A percentile compares a stretch with the other conserved stretches of the same genome.
Conservation (phyloP, 2,329 filamentous ascomycete species). For the Ophiosphaerella korrae region DNA sequence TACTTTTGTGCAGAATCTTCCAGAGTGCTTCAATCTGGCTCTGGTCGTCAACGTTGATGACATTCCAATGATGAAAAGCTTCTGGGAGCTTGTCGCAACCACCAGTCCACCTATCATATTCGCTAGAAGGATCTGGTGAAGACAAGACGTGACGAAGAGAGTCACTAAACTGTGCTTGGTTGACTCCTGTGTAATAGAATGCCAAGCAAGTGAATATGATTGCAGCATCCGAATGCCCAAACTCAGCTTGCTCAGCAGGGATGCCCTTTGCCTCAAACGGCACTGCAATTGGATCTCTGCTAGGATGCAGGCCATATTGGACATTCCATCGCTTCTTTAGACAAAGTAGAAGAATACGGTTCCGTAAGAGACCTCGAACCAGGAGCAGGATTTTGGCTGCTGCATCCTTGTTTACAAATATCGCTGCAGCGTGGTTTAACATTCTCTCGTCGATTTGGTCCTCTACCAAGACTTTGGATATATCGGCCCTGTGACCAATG, state of each 20-base stretch:
- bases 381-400: conserved; percentile 50
- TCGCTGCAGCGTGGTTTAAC: conserved; percentile 6
- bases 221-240: conserved; percentile 68
- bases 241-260: conserved; percentile 67
- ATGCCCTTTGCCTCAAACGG: conserved; percentile 70
- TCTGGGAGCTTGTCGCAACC: conserved; percentile 49
- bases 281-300: conserved; percentile 59
- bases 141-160: conserved; percentile 53
- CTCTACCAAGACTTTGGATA: not conserved
- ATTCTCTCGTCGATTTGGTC: not conserved
- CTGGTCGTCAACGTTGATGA: conserved; percentile 50
- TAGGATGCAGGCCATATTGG: conserved; percentile 62
- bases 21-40: conserved; percentile 52
- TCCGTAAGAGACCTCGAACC: conserved; percentile 61
- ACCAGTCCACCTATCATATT: conserved; percentile 60
- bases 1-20: conserved; percentile 53
- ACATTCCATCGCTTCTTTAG: conserved; percentile 69
- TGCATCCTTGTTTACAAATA: conserved; percentile 14
- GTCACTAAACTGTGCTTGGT: conserved; percentile 56
- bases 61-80: conserved; percentile 52
- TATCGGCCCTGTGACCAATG: not conserved
- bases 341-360: conserved; percentile 59
- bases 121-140: conserved; percentile 57
- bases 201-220: conserved; percentile 69
- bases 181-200: conserved; percentile 68